These are phyloP conservation scores for Teunomyces pallodes DNA, from an alignment of 805 yeast genomes.

Conservation along the genomic window DNA sequence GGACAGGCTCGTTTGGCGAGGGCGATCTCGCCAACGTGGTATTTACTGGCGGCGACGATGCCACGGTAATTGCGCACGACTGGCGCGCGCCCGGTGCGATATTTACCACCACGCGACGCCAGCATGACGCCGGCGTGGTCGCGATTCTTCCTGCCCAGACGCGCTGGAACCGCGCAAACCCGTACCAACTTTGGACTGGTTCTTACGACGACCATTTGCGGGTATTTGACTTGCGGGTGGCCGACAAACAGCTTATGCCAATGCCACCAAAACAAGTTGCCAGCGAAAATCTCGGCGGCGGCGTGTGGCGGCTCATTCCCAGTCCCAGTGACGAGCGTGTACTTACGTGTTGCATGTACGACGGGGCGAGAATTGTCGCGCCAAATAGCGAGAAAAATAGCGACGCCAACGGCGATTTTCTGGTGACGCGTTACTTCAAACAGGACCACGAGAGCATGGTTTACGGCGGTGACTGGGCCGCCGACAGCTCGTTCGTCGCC, in stretches of 20 bases:
- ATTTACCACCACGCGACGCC: slow-evolving; percentile 44
- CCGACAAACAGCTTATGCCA: slow-evolving; percentile 29
- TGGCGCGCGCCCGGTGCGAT: slow-evolving; percentile 36
- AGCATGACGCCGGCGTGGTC: slow-evolving; percentile 91
- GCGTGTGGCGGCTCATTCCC: slow-evolving; percentile 91
- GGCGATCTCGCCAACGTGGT: slow-evolving; percentile 55
- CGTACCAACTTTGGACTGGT: slow-evolving; percentile 73
- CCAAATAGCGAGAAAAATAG: slow-evolving; percentile 11
- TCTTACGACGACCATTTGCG: slow-evolving; percentile 84
- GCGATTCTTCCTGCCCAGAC: slow-evolving; percentile 55
- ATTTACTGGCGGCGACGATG: slow-evolving; percentile 91
- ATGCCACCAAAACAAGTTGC: too few species aligned
- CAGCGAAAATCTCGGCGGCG: slow-evolving; percentile 67
- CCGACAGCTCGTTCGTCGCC: slow-evolving; percentile 47
- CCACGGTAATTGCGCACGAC: slow-evolving; percentile 73
- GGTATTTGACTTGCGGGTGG: slow-evolving; percentile 68
- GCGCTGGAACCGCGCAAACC: slow-evolving; percentile 43
- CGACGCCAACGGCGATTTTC: slow-evolving; percentile 14
- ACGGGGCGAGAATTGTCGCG: slow-evolving; percentile 75
- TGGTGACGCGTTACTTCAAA: slow-evolving; percentile 46
- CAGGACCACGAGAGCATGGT: slow-evolving; percentile 88
- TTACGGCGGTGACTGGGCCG: slow-evolving; percentile 90
- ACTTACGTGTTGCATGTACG: slow-evolving; percentile 90
- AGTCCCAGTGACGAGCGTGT: slow-evolving; percentile 46
- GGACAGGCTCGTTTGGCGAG: slow-evolving; percentile 79